These are phyloP conservation scores for Nemophila menziesii DNA, from an alignment of 257 asterid species.

Conservation along the genomic window DNA sequence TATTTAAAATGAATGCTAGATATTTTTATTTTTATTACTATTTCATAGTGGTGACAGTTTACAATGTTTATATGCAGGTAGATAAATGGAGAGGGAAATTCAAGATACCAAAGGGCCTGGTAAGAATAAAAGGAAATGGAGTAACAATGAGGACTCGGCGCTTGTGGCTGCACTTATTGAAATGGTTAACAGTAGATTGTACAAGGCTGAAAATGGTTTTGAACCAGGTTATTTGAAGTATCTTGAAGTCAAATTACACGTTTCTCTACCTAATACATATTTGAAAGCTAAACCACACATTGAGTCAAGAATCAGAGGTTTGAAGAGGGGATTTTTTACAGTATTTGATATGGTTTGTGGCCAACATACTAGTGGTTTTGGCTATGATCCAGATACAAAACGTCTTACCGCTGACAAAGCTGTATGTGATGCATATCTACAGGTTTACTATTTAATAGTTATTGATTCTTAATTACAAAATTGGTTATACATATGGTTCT, in stretches of 20 bases:
- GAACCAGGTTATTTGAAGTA: slow-evolving; percentile 1
- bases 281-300: slow-evolving; percentile 1
- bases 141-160: not conserved
- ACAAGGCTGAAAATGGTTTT: slow-evolving; percentile 9
- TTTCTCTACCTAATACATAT: not conserved
- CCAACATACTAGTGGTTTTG: not conserved
- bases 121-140: slow-evolving; percentile 5
- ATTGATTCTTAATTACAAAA: no score
- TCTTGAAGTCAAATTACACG: slow-evolving; percentile 6
- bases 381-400: not conserved
- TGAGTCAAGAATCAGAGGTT: no score
- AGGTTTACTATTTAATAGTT: slow-evolving; percentile 1
- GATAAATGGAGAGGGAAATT: not conserved
- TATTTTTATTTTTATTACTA: no score
- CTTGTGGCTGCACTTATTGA: slow-evolving; percentile 8
- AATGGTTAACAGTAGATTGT: slow-evolving; percentile 6
- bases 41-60: no score
- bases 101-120: slow-evolving; percentile 1
- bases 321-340: no score
- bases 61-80: not conserved
- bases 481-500: no score
- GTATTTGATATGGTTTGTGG: not conserved
- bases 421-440: slow-evolving; percentile 8
- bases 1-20: no score
- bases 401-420: slow-evolving; percentile 3